phyloP scores from a whole-genome alignment of 257 asterid genomes.

The Solanum medicagineum region DNA sequence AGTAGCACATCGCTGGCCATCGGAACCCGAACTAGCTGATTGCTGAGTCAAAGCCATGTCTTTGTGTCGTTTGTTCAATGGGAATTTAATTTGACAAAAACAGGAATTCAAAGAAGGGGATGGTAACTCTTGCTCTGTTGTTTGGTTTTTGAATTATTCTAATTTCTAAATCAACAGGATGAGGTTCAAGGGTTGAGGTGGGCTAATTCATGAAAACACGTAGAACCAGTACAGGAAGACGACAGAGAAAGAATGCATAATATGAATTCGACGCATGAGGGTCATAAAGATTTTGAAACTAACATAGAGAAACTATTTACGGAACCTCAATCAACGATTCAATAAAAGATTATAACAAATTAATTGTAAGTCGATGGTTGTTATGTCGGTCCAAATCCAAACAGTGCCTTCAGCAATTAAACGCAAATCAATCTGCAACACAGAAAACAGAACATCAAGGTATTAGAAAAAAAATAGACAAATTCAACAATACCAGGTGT shows the following conservation, averaged over 20 bases:
- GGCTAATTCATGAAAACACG: conserved; percentile 58
- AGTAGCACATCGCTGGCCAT: conserved; percentile 19
- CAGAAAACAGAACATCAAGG: not conserved
- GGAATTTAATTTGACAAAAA: not conserved
- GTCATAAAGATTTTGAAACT: conserved; percentile 30
- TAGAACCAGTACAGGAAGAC: conserved; percentile 87
- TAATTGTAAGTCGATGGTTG: not conserved
- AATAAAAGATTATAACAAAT: not conserved
- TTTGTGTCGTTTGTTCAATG: not conserved
- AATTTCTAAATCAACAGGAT: not conserved
- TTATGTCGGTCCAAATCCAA: not conserved
- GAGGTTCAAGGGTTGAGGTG: not conserved
- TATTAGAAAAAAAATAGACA: not conserved
- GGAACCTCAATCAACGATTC: not conserved
- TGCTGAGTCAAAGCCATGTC: conserved; percentile 35
- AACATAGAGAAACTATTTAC: not conserved
- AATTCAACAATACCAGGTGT: not conserved
- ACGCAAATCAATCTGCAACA: not conserved
- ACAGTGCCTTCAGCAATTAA: not conserved
- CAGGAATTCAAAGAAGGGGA: not conserved
- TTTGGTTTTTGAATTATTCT: not conserved
- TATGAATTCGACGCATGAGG: conserved; percentile 50
- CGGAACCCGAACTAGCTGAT: conserved; percentile 31
- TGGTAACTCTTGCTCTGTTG: not conserved
- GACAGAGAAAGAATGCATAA: conserved; percentile 83